phyloP scores from a whole-genome alignment of 768 basidiomycete species.

The Panellus pusillus region DNA sequence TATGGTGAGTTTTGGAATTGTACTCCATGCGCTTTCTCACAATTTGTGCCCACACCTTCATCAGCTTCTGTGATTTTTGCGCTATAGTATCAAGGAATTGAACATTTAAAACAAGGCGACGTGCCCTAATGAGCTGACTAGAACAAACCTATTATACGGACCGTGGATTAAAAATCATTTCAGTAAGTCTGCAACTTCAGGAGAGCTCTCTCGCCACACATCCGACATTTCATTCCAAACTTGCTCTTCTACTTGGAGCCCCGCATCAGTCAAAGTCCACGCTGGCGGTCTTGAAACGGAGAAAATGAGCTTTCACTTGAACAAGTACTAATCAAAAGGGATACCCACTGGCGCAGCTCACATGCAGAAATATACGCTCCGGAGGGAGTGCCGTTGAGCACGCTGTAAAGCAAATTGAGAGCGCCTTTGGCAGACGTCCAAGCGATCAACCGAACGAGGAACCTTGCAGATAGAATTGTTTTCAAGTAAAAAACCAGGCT shows the following conservation, averaged over 20 bases:
- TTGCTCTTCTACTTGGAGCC: too few relatives aligned
- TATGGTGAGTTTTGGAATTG: too few relatives aligned
- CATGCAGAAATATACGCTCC: slow-evolving; percentile 7
- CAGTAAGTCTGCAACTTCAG: neutral
- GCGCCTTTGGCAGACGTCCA: slow-evolving; percentile 7
- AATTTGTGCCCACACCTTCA: too few relatives aligned
- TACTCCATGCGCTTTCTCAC: too few relatives aligned
- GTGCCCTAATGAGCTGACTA: too few relatives aligned
- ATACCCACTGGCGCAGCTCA: slow-evolving; percentile 5
- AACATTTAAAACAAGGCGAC: too few relatives aligned
- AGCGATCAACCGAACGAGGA: neutral
- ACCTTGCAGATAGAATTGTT: neutral
- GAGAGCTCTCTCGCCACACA: neutral
- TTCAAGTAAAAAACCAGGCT: neutral
- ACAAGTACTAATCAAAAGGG: neutral
- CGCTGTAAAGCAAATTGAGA: slow-evolving; percentile 4
- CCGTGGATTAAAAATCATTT: too few relatives aligned
- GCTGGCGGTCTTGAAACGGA: neutral
- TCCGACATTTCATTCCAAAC: slow-evolving; percentile 1
- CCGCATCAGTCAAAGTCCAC: neutral
- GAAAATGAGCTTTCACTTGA: neutral
- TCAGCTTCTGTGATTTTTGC: too few relatives aligned
- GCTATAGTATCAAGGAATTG: too few relatives aligned
- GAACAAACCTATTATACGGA: too few relatives aligned
- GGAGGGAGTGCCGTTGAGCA: slow-evolving; percentile 1